Evolutionary conservation across 345 rosid genomes (phyloP), one percentile per base, ranked within the genome.

Genomic region (Sapria himalayana): DNA sequence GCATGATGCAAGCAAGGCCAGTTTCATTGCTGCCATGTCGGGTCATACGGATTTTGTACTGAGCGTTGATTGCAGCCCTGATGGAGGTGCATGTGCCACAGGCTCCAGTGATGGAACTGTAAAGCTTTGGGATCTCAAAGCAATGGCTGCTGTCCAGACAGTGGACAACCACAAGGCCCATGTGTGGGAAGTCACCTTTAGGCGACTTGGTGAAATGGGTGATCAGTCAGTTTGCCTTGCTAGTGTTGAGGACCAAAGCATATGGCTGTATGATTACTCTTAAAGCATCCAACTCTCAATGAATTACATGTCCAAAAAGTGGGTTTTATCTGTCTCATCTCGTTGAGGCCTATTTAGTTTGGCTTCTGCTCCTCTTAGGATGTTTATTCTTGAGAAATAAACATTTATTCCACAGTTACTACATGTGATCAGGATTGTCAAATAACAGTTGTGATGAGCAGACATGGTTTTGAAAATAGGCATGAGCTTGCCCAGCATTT

Each of bases 101-200:
- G 98, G 95, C 4, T 89, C 93, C 3, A 82, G 95, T 43, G 98
- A 89, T 55, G 69, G 75, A 58, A 79, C 95, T 10, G 98, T 79
- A 41, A 73, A 69, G 72, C 75, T 89, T 7, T 89, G 99, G 99
- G 99, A 89, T 74, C 73, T 89, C 18, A 63, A 56, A 56, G 80
- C 73, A 93, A 77, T 86, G 62, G 84, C 79, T 0, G 93, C 99
- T 0, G 65, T 79, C 39, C 98, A 89, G 72, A 79, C 95, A 29
- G 71, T 74, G 98, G 82, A 67, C 39, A 76, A 75, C 56, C 98
- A 82, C 52, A 51, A 67, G 2, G 99, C 79, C 54, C 95, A 89
- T 56, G 95, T 89, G 32, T 89, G 98, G 95, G 75, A 65, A 25
- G 98, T 89, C 38, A 62, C 93, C 2, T 89, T 82, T 66, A 72